These are phyloP conservation scores for Astragalus membranaceus DNA, from an alignment of 306 rosid genomes.

Conservation along the genomic window DNA sequence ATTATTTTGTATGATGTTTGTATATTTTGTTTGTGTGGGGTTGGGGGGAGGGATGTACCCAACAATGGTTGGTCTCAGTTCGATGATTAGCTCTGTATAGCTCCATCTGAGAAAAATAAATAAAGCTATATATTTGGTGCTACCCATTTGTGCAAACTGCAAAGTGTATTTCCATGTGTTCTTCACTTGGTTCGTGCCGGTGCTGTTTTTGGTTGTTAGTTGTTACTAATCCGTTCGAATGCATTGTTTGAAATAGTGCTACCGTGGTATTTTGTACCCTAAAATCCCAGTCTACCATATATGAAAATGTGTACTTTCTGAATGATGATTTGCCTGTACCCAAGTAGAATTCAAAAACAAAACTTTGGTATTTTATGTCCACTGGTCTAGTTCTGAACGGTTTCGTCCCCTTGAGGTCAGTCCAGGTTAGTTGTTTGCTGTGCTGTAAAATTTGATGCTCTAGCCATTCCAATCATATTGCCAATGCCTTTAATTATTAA, in stretches of 20 bases:
- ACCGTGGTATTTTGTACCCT: background rate
- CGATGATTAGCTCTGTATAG: background rate
- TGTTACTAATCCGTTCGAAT: background rate
- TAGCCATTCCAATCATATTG: background rate
- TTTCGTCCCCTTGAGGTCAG: background rate
- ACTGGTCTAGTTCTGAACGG: background rate
- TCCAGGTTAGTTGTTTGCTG: background rate
- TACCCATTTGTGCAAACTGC: background rate
- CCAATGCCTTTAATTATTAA: constrained; percentile 1
- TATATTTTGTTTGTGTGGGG: too few relatives aligned
- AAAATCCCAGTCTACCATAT: background rate
- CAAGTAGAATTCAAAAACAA: background rate
- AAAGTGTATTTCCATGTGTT: background rate
- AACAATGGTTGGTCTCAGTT: background rate
- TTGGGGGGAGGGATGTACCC: background rate
- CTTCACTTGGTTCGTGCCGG: background rate
- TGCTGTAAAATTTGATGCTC: background rate
- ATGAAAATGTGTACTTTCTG: background rate
- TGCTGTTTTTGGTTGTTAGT: background rate
- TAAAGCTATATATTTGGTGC: background rate
- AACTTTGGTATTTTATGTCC: background rate
- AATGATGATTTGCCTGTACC: background rate
- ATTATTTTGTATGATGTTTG: background rate
- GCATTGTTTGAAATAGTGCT: background rate
- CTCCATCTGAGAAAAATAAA: background rate